Evolutionary conservation across 2,329 filamentous ascomycete genomes (phyloP), one percentile per base, ranked within the genome.

Genomic region (Xylariaceae sp.): DNA sequence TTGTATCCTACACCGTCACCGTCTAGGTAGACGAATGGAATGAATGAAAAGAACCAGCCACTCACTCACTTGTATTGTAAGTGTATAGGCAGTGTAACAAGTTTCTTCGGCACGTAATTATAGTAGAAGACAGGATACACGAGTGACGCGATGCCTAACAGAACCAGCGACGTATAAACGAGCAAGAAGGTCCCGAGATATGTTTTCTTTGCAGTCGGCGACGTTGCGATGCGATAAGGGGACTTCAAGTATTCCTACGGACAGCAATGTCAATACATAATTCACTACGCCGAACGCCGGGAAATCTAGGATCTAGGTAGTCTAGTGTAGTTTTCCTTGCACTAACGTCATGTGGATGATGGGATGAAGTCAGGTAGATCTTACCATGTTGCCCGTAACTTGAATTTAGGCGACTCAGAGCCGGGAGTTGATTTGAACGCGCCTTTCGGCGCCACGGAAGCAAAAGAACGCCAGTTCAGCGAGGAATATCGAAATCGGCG

Each of bases 51-150:
- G 46, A 47, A 31, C 0, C 31, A 37, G 37, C 39, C 29, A 34
- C 47, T 29, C 7, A 43, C 73, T 58, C 67, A 82, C 80, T 80
- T 78, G 69, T 84, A 84, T 66, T 84, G 81, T 6, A 84, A 68
- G 62, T 83, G 74, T 4, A 84, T 67, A 12, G 81, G 80, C 41
- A 75, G 67, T 0, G 74, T 74, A 19, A 79, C 73, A 45, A 81
- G 71, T 62, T 80, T 76, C 58, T 81, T 75, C 0, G 81, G 81
- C 1, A 84, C 71, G 59, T 80, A 82, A 60, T 75, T 76, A 61
- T 77, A 74, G 64, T 83, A 83, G 61, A 83, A 81, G 2, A 80
- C 61, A 2, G 76, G 67, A 32, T 81, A 81, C 11, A 73, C 75
- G 29, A 80, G 57, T 0, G 73, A 71, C 3, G 80, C 78, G 7